phyloP scores from a whole-genome alignment of 306 rosid species.

The Prunus davidiana region DNA sequence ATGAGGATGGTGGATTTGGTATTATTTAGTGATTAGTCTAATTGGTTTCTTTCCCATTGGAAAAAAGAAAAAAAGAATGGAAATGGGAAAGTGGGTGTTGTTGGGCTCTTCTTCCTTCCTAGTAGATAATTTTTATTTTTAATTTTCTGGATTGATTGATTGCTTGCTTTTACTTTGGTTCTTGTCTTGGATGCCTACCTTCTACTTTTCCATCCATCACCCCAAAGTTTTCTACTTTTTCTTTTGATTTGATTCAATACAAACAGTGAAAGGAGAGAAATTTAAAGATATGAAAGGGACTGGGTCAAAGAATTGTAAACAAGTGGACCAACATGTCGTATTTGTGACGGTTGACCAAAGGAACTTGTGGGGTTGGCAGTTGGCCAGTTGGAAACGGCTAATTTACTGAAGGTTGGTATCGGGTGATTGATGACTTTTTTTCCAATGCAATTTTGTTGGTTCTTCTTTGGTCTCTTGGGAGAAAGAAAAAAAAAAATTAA shows the following conservation, averaged over 20 bases:
- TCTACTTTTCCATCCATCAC: conserved; percentile 20
- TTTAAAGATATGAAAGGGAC: conserved; percentile 43
- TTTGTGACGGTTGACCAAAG: conserved; percentile 68
- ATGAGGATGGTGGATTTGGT: conserved; percentile 66
- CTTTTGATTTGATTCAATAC: not conserved
- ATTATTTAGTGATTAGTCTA: conserved; percentile 15
- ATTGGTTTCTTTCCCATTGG: conserved; percentile 19
- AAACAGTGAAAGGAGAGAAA: conserved; percentile 20
- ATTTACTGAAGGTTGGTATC: conserved; percentile 17
- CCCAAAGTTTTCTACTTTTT: not conserved
- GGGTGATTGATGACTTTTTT: conserved; percentile 7
- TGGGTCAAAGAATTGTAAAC: conserved; percentile 67
- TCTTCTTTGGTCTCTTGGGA: conserved; percentile 30
- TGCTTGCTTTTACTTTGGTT: conserved; percentile 40
- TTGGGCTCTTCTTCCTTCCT: not conserved
- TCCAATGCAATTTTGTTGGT: conserved; percentile 24
- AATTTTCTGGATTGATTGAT: not conserved
- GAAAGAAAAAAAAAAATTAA: not conserved
- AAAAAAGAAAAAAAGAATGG: not conserved
- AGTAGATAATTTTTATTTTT: not conserved
- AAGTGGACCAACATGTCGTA: conserved; percentile 68
- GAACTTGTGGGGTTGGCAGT: conserved; percentile 18
- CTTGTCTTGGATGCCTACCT: conserved; percentile 45
- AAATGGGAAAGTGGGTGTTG: conserved; percentile 10
- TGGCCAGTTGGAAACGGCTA: conserved; percentile 43